A percentile compares a stretch with the other conserved stretches of the same genome.
phyloP scores from a whole-genome alignment of 805 yeast genomes.

The Metschnikowia bowlesiae region DNA sequence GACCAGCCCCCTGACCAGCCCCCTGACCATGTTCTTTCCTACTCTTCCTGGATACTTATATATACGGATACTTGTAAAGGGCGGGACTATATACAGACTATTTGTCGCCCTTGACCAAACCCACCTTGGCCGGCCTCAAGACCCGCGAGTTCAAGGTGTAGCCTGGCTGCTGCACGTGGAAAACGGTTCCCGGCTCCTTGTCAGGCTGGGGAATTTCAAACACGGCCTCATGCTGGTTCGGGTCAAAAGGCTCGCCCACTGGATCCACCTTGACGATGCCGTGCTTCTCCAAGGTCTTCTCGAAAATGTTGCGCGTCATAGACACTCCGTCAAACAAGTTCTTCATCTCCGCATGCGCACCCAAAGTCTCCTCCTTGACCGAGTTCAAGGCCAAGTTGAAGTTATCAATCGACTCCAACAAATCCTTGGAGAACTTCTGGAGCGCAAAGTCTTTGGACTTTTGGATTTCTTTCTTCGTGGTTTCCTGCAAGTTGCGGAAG shows the following conservation, averaged over 20 bases:
- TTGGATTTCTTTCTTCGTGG: constrained; percentile 80
- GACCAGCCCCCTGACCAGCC: not conserved
- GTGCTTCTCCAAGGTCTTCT: constrained; percentile 74
- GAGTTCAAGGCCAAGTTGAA: constrained; percentile 80
- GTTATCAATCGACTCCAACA: constrained; percentile 85
- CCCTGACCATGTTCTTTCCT: no score
- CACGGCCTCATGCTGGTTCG: constrained; percentile 89
- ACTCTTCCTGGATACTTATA: no score
- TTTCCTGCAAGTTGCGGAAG: constrained; percentile 87
- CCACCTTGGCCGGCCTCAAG: constrained; percentile 93
- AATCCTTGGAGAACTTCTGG: constrained; percentile 86
- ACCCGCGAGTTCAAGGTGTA: constrained; percentile 83
- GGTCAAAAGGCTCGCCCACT: constrained; percentile 79
- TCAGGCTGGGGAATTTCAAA: constrained; percentile 83
- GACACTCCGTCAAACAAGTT: constrained; percentile 82
- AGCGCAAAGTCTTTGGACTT: constrained; percentile 87
- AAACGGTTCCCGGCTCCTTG: constrained; percentile 87
- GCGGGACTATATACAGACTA: constrained; percentile 7
- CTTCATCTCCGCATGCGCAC: constrained; percentile 43
- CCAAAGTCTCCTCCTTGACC: constrained; percentile 59
- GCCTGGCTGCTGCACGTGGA: constrained; percentile 90
- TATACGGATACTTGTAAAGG: constrained; percentile 1
- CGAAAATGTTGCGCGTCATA: constrained; percentile 84
- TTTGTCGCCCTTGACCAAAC: constrained; percentile 64
- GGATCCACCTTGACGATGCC: constrained; percentile 83